Base-by-base conservation (phyloP, 169 alveolate species). In the Plasmodium gonderi region DNA sequence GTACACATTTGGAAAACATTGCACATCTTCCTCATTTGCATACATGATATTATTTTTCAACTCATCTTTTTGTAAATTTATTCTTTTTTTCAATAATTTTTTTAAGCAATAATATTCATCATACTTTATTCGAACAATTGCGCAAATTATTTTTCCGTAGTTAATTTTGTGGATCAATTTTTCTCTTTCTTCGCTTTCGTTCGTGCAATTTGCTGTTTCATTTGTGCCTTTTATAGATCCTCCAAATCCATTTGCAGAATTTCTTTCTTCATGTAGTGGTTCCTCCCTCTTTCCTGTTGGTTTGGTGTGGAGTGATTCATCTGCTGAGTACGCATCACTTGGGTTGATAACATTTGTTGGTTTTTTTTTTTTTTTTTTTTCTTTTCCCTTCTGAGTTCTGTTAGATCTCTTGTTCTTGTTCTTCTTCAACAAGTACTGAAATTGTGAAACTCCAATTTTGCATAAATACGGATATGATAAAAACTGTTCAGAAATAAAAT, bases 31-130 rank as follows among this genome's bases (percentile, higher is more conserved):
- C 72, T 83, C 92, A 38, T 64, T 76, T 49, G 47, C 82, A 51
- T 83, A 83, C 12, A 76, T 14, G 1, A 42, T 60, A 64, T 72
- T 83, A 49, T 20, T 83, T 20, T 72, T 74, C 9, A 83, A 11
- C 29, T 83, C 92, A 2, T 83, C 92, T 29, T 83, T 83, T 38
- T 83, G 92, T 14, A 72, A 1, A 2, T 17, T 72, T 47, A 83
- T 20, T 20, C 92, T 72, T 29, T 60, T 83, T 69, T 83, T 83
- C 23, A 72, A 76, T 17, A 69, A 60, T 42, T 83, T 83, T 40
- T 83, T 83, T 20, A 83, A 40, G 60, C 83, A 69, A 49, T 83
- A 54, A 60, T 83, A 83, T 72, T 83, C 92, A 40, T 83, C 83
- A 36, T 83, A 83, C 44, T 83, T 83, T 9, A 72, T 49, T 45